Evolutionary conservation across 1,284 basidiomycete species (phyloP).

Genomic region (Ustilago cynodontis): DNA sequence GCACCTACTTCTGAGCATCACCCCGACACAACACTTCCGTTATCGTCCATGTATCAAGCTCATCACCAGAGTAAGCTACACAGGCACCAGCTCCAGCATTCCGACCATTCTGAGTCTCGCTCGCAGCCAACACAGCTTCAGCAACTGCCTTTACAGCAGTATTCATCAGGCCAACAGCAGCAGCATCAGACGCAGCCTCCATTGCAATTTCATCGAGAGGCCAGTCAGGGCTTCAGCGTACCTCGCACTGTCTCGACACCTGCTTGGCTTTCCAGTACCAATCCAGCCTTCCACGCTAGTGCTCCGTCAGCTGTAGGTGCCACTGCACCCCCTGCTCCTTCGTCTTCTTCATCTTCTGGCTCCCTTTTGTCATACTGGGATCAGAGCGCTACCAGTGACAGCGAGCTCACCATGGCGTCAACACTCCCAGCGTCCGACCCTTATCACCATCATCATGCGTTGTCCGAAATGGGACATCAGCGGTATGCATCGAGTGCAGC

Average conservation of each 20-base stretch:
- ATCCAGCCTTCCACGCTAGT: slow-evolving; percentile 9
- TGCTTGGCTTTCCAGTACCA: slow-evolving; percentile 21
- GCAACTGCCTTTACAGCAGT: background rate
- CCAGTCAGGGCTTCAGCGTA: slow-evolving; percentile 20
- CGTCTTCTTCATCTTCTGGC: slow-evolving; percentile 28
- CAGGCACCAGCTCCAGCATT: slow-evolving; percentile 8
- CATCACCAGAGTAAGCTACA: slow-evolving; percentile 13
- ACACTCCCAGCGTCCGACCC: slow-evolving; percentile 16
- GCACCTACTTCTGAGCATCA: slow-evolving; percentile 1
- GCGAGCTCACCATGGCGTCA: slow-evolving; percentile 28
- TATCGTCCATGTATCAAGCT: slow-evolving; percentile 21
- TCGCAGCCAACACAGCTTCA: background rate
- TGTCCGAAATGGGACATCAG: slow-evolving; percentile 27
- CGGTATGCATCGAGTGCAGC: slow-evolving; percentile 27
- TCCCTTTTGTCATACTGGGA: slow-evolving; percentile 39
- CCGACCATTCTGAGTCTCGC: slow-evolving; percentile 3
- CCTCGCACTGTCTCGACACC: slow-evolving; percentile 25
- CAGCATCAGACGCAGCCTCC: slow-evolving; percentile 5
- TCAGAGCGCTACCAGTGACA: slow-evolving; percentile 25
- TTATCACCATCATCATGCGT: slow-evolving; percentile 14
- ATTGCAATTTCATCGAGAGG: background rate
- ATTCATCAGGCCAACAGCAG: slow-evolving; percentile 8
- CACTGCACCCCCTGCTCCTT: slow-evolving; percentile 8
- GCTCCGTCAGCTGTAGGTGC: slow-evolving; percentile 8
- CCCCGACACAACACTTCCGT: background rate